phyloP scores from a whole-genome alignment of 768 basidiomycete species.

The Phylloporus rhodoxanthus region DNA sequence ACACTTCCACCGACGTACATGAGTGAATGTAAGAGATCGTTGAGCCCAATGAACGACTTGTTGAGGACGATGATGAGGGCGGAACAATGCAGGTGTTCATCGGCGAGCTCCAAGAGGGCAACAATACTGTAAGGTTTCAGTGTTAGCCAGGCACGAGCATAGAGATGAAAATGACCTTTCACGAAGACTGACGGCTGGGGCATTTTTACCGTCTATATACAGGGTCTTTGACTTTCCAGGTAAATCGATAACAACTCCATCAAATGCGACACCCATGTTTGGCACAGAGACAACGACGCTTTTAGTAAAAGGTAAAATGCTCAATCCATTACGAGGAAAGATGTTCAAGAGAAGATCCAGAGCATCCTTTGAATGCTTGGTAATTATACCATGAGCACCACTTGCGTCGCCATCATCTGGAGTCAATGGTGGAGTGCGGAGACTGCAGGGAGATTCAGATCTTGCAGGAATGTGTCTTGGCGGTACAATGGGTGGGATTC shows the following conservation, averaged over 20 bases:
- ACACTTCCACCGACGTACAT: conserved; percentile 91
- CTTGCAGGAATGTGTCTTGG: conserved; percentile 43
- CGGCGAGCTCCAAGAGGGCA: conserved; percentile 80
- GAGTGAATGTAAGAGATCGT: conserved; percentile 76
- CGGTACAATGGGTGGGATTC: conserved; percentile 26
- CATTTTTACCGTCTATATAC: conserved; percentile 81
- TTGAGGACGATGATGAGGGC: conserved; percentile 78
- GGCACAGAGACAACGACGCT: conserved; percentile 69
- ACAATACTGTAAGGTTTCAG: conserved; percentile 55
- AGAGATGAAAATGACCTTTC: conserved; percentile 55
- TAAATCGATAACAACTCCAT: conserved; percentile 72
- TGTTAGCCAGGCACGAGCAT: conserved; percentile 3
- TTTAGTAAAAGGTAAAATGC: conserved; percentile 65
- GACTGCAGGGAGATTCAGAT: conserved; percentile 34
- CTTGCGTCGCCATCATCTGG: conserved; percentile 58
- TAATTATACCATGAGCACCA: conserved; percentile 36
- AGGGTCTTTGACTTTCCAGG: conserved; percentile 69
- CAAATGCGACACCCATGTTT: conserved; percentile 62
- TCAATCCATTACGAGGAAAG: conserved; percentile 68
- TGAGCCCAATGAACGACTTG: conserved; percentile 61
- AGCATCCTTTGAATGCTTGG: conserved; percentile 53
- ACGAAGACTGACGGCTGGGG: conserved; percentile 69
- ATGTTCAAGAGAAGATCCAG: conserved; percentile 74
- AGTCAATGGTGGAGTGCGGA: conserved; percentile 72
- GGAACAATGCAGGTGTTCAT: conserved; percentile 73